Evolutionary conservation across 805 yeast genomes (phyloP), one percentile per base, ranked within the genome.

Genomic region (Kurtzmaniella fragi): DNA sequence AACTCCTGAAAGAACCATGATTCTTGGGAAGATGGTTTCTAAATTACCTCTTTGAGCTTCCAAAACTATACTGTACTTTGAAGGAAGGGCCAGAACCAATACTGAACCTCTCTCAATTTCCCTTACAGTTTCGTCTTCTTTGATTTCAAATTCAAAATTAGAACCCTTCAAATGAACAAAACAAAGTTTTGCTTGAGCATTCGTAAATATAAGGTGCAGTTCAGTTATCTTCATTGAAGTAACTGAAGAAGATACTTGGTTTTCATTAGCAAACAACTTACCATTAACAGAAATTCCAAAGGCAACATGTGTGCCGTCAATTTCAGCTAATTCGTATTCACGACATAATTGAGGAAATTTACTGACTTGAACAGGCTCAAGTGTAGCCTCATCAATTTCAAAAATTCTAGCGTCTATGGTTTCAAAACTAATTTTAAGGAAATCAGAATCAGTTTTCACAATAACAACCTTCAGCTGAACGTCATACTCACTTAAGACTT

Each of bases 41-140:
- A 93, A 66, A 53, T 93, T 93, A 44, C 99, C 99, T 57, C 99
- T 77, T 42, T 95, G 95, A 4, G 96, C 96, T 59, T 93, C 96
- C 38, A 93, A 68, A 3, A 87, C 80, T 14, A 95, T 89, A 1
- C 90, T 75, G 41, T 89, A 80, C 40, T 78, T 83, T 0, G 91
- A 78, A 1, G 97, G 96, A 52, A 89, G 82, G 2, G 78, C 78
- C 30, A 89, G 70, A 0, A 91, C 87, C 35, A 93, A 61, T n/a
- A 84, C 50, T 0, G 97, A 88, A 1, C 99, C 98, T 47, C 96
- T 74, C 62, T 93, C 99, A 39, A 93, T 82, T 42, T 82, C 78
- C 51, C 99, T 78, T 12, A 83, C 73, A 62, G 97, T 78, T 64
- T 91, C 99, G 59, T 88, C 96, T 33, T 25, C 38, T 17, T 34